A percentile compares a stretch with the other conserved stretches of the same genome.
Evolutionary conservation across 2,329 filamentous ascomycete species (phyloP).

Genomic region (Fusarium odoratissimum): DNA sequence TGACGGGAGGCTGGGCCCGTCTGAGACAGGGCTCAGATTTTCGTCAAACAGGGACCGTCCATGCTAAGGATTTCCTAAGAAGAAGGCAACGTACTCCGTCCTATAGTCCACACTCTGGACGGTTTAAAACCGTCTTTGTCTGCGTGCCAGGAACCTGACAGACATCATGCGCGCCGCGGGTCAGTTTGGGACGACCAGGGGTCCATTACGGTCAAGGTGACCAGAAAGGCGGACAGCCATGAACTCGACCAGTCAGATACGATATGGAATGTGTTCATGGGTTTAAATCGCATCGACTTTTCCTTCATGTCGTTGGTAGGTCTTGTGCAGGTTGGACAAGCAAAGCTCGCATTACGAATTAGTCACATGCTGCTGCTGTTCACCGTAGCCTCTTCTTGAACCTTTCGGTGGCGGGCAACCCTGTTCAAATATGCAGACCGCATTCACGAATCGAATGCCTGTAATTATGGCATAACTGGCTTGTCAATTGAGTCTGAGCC

Average conservation of each 20-base stretch:
- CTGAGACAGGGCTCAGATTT: slow-evolving; percentile 32
- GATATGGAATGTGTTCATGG: slow-evolving; percentile 18
- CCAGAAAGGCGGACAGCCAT: slow-evolving; percentile 10
- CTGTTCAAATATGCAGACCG: slow-evolving; percentile 25
- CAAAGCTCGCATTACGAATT: slow-evolving; percentile 18
- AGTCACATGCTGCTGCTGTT: slow-evolving; percentile 25
- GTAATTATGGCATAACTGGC: slow-evolving; percentile 23
- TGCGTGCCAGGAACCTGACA: slow-evolving; percentile 23
- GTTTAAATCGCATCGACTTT: slow-evolving; percentile 4
- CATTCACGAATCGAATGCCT: slow-evolving; percentile 20
- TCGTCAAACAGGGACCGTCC: slow-evolving; percentile 12
- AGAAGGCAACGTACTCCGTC: slow-evolving; percentile 7
- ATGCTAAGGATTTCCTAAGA: slow-evolving; percentile 1
- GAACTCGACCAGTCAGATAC: slow-evolving; percentile 34
- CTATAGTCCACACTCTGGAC: neutral
- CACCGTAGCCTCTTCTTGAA: slow-evolving; percentile 36
- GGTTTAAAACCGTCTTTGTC: neutral
- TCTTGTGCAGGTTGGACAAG: slow-evolving; percentile 20
- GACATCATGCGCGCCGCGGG: slow-evolving; percentile 30
- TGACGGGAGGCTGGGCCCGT: slow-evolving; percentile 32
- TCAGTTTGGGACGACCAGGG: slow-evolving; percentile 33
- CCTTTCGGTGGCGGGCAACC: slow-evolving; percentile 20
- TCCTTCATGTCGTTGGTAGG: slow-evolving; percentile 12
- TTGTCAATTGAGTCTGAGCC: slow-evolving; percentile 33
- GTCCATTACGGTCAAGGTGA: slow-evolving; percentile 6